Evolutionary conservation across 768 basidiomycete species (phyloP).

Genomic region (Lepiota venenata): DNA sequence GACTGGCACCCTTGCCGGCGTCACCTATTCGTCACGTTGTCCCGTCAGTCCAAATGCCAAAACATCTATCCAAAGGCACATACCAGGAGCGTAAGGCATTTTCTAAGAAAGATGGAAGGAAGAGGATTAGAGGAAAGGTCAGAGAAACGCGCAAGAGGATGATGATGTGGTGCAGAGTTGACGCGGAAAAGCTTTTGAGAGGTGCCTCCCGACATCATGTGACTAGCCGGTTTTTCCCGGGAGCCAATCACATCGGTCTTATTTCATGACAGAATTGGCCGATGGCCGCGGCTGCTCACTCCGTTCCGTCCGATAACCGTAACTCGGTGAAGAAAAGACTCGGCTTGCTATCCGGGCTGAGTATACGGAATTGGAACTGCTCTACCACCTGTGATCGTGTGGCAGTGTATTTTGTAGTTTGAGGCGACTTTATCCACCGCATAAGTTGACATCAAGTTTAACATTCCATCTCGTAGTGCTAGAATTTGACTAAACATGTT

Average conservation of each 20-base stretch:
- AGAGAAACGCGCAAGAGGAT: slow-evolving; percentile 7
- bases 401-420: no score
- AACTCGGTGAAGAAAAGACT: background rate
- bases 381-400: no score
- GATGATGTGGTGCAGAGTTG: slow-evolving; percentile 15
- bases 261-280: slow-evolving; percentile 10
- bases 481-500: no score
- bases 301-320: slow-evolving; percentile 1
- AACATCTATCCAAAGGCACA: slow-evolving; percentile 12
- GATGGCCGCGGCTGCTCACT: slow-evolving; percentile 2
- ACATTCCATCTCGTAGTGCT: no score
- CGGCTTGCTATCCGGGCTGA: background rate
- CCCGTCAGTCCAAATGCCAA: background rate
- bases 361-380: no score
- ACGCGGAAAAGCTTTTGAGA: slow-evolving; percentile 22
- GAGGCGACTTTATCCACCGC: no score
- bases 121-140: slow-evolving; percentile 15
- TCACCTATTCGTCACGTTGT: slow-evolving; percentile 55
- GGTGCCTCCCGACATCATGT: slow-evolving; percentile 20
- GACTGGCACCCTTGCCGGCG: slow-evolving; percentile 82
- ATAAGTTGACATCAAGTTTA: no score
- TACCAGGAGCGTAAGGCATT: slow-evolving; percentile 42
- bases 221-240: slow-evolving; percentile 30
- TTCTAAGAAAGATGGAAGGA: slow-evolving; percentile 22
- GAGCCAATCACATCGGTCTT: slow-evolving; percentile 22